A percentile compares a stretch with the other conserved stretches of the same genome.
phyloP scores from a whole-genome alignment of 352 stramenopile species.

The Phytophthora podocarpi region DNA sequence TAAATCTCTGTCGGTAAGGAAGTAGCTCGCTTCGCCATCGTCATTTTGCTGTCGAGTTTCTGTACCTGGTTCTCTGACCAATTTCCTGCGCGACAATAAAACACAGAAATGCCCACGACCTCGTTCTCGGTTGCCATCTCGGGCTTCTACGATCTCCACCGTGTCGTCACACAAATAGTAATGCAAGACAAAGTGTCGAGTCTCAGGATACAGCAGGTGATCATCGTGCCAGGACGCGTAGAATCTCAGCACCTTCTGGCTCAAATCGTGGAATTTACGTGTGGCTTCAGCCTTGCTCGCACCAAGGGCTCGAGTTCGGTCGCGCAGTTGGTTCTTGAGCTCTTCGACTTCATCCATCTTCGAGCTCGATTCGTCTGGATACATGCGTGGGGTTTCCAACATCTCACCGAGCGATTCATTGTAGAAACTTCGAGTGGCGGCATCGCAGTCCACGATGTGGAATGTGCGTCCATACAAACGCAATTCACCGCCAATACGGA shows the following conservation, averaged over 20 bases:
- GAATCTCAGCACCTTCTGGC: slow-evolving; percentile 91
- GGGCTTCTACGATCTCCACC: slow-evolving; percentile 88
- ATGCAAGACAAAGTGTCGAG: slow-evolving; percentile 87
- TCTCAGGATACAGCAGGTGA: slow-evolving; percentile 90
- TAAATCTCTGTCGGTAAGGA: slow-evolving; percentile 72
- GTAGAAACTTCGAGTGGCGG: slow-evolving; percentile 86
- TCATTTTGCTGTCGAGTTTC: slow-evolving; percentile 20
- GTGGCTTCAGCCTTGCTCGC: slow-evolving; percentile 51
- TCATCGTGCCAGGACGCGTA: slow-evolving; percentile 92
- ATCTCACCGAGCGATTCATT: slow-evolving; percentile 45
- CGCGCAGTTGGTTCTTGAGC: slow-evolving; percentile 47
- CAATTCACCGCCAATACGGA: slow-evolving; percentile 78
- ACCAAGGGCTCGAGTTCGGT: slow-evolving; percentile 29
- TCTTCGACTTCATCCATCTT: slow-evolving; percentile 58
- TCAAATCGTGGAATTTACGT: slow-evolving; percentile 79
- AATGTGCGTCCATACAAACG: slow-evolving; percentile 83
- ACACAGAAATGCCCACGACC: slow-evolving; percentile 73
- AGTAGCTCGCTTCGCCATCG: slow-evolving; percentile 32
- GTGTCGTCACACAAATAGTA: slow-evolving; percentile 94
- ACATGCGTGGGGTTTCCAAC: slow-evolving; percentile 50
- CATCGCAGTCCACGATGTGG: slow-evolving; percentile 90
- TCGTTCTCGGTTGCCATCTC: slow-evolving; percentile 51
- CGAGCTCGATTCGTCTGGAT: slow-evolving; percentile 77
- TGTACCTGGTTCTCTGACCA: slow-evolving; percentile 44
- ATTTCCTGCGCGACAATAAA: slow-evolving; percentile 79